Evolutionary conservation across 768 basidiomycete species (phyloP), one percentile per base, ranked within the genome.

Genomic region (Amylocystis lapponica): DNA sequence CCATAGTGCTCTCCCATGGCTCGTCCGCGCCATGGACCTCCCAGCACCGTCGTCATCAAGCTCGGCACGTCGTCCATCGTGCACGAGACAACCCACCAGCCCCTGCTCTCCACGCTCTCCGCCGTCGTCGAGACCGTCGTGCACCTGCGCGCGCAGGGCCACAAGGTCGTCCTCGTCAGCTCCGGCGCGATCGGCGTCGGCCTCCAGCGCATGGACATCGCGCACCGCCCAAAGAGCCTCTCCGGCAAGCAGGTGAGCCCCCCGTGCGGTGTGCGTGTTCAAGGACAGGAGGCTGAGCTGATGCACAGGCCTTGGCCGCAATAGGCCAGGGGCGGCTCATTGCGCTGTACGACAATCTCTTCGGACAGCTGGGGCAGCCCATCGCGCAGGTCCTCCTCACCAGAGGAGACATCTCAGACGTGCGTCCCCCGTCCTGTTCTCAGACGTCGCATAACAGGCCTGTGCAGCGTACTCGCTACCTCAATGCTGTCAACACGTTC

Each of bases 171-270:
- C 4, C 79, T 99, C 10, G 92, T 96, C 46, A 92, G 87, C 55
- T 96, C 93, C 17, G 96, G 96, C 1, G 96, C 96, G n/a, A 97
- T 98, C 46, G 96, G 85, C 0, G 90, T 98, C 14, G 96, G 96
- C 0, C 62, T 98, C 47, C 84, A 92, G 60, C 75, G 93, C 30
- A 98, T 99, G 96, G 74, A 81, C 27, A 65, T 96, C 47, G 71
- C 81, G 11, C 81, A 76, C 40, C 72, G 78, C 41, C 90, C 93
- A 3, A 95, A 94, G 54, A 83, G 75, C 47, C 66, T 99, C 17
- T 82, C 86, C 2, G 89, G 89, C 39, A 96, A 94, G 66, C 94
- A 98, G 77, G 92, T 86, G 54, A 50, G 79, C n/a, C n/a, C n/a
- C n/a, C n/a, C n/a, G n/a, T n/a, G n/a, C n/a, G n/a, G n/a, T n/a